Conservation (phyloP, 1,284 basidiomycete species). For the Abortiporus biennis region DNA sequence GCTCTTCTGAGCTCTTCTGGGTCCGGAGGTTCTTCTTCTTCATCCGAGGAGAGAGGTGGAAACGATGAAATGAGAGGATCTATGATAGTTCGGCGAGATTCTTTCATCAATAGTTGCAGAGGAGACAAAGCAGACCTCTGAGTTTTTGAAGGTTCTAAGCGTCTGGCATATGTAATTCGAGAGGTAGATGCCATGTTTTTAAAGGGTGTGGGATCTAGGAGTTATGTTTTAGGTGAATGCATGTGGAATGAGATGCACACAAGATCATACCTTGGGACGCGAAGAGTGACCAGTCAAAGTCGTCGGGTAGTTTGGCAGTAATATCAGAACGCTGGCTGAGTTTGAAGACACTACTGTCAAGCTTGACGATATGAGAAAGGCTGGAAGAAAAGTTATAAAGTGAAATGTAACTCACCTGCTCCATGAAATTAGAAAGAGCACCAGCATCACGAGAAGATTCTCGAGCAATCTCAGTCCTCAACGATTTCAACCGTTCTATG, state of each 20-base stretch:
- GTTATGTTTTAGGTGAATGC: constrained; percentile 1
- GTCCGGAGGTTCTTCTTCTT: constrained; percentile 33
- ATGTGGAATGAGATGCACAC: not conserved
- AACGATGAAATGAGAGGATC: constrained; percentile 51
- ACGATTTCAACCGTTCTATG: constrained; percentile 44
- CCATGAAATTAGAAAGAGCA: constrained; percentile 20
- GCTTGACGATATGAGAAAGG: constrained; percentile 17
- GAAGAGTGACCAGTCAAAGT: constrained; percentile 49
- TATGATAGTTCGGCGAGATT: constrained; percentile 43
- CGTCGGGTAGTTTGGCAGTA: constrained; percentile 31
- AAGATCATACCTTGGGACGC: constrained; percentile 34
- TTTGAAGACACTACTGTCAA: constrained; percentile 33
- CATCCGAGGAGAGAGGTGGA: constrained; percentile 31
- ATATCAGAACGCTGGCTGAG: constrained; percentile 37
- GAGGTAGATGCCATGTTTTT: constrained; percentile 34
- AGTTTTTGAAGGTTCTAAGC: constrained; percentile 28
- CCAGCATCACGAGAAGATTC: constrained; percentile 23
- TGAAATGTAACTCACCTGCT: constrained; percentile 26
- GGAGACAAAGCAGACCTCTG: constrained; percentile 47
- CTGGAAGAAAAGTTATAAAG: constrained; percentile 10
- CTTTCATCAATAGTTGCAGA: constrained; percentile 56
- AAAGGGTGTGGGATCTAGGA: constrained; percentile 37
- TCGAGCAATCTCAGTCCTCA: constrained; percentile 31
- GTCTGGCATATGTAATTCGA: constrained; percentile 29
- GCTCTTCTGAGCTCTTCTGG: constrained; percentile 35